Evolutionary conservation across 208 protist species (phyloP).

Genomic region (Leishmania lainsoni): DNA sequence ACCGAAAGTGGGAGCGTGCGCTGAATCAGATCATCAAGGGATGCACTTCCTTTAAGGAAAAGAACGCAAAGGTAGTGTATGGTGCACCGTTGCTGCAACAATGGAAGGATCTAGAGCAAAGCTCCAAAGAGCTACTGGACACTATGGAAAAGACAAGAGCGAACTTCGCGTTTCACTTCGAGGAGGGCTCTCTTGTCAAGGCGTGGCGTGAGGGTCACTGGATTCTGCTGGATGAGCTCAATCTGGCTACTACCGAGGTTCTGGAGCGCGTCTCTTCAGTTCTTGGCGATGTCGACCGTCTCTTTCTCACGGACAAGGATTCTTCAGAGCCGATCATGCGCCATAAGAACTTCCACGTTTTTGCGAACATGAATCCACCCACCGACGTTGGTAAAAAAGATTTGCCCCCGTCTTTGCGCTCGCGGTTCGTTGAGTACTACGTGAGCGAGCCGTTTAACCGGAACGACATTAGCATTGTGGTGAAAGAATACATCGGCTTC

Average conservation of each 20-base stretch:
- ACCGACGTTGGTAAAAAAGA: constrained; percentile 99
- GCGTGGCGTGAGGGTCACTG: constrained; percentile 97
- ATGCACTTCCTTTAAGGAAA: constrained; percentile 63
- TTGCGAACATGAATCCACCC: constrained; percentile 99
- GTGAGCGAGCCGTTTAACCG: constrained; percentile 95
- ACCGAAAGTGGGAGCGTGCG: constrained; percentile 64
- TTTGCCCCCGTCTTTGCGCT: constrained; percentile 93
- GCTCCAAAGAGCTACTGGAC: constrained; percentile 50
- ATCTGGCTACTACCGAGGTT: constrained; percentile 98
- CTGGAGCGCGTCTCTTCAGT: constrained; percentile 96
- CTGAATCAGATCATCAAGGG: constrained; percentile 81
- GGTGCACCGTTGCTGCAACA: constrained; percentile 23
- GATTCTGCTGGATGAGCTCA: constrained; percentile 99
- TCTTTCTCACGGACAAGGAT: constrained; percentile 85
- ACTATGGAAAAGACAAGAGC: constrained; percentile 59
- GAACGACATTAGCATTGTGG: constrained; percentile 95
- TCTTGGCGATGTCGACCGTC: constrained; percentile 91
- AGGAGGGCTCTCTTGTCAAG: constrained; percentile 97
- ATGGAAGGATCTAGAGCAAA: constrained; percentile 68
- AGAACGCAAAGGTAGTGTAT: constrained; percentile 40
- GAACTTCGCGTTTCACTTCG: constrained; percentile 98
- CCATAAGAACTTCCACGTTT: constrained; percentile 99
- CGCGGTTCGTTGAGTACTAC: constrained; percentile 99
- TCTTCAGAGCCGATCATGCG: constrained; percentile 62
- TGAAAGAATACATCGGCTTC: constrained; percentile 90